Conservation (phyloP, 2,329 filamentous ascomycete species). For the Cladophialophora immunda region DNA sequence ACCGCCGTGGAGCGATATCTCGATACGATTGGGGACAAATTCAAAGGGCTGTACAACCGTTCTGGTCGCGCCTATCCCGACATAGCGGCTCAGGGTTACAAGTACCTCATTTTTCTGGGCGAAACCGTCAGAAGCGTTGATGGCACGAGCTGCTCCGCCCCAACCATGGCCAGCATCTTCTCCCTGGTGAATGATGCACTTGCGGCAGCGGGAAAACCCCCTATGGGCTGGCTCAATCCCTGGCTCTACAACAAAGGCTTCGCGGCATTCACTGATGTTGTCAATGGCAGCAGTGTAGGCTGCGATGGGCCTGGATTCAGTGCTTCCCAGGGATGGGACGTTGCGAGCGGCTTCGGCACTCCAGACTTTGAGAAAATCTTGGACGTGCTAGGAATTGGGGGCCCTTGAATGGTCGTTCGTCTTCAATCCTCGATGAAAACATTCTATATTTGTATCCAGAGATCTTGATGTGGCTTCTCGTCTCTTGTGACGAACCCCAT, state of each 20-base stretch:
- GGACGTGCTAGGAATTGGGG: conserved; percentile 33
- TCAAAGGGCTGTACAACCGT: conserved; percentile 60
- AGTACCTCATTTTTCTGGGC: conserved; percentile 56
- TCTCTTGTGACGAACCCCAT: background rate
- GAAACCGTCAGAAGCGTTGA: conserved; percentile 47
- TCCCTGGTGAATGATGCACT: conserved; percentile 70
- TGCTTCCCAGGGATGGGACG: conserved; percentile 51
- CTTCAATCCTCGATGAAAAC: background rate
- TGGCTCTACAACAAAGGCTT: conserved; percentile 64
- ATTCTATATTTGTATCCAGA: background rate
- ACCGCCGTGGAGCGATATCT: conserved; percentile 57
- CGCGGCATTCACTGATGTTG: conserved; percentile 59
- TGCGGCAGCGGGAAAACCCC: conserved; percentile 57
- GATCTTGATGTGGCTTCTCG: background rate
- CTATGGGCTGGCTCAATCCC: conserved; percentile 68
- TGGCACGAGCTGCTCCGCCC: conserved; percentile 62
- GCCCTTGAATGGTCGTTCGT: conserved; percentile 3
- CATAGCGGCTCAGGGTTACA: conserved; percentile 66
- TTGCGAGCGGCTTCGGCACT: conserved; percentile 51
- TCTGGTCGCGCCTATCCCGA: conserved; percentile 64
- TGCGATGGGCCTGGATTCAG: conserved; percentile 48
- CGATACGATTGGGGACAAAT: conserved; percentile 49
- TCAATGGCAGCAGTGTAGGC: conserved; percentile 46
- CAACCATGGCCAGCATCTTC: conserved; percentile 66
- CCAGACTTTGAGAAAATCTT: conserved; percentile 43